Conservation (phyloP, 495 filamentous ascomycete genomes). For the Lepidopterella palustris region DNA sequence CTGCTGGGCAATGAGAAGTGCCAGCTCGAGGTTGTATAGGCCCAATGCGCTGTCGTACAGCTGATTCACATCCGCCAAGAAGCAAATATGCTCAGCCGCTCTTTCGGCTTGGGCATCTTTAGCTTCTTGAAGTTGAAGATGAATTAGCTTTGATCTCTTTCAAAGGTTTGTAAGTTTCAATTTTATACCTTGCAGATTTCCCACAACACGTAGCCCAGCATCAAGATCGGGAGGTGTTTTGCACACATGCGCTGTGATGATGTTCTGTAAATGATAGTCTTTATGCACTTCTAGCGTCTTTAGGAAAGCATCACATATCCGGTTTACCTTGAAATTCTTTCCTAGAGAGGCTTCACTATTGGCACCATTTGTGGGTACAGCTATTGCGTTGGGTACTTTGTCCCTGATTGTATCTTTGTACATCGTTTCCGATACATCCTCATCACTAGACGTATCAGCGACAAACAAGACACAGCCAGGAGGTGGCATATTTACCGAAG, state of each 20-base stretch:
- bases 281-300: slow-evolving; percentile 54
- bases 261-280: slow-evolving; percentile 74
- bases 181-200: slow-evolving; percentile 56
- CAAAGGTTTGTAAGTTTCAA: neutral
- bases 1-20: slow-evolving; percentile 86
- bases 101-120: slow-evolving; percentile 65
- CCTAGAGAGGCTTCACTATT: neutral
- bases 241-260: slow-evolving; percentile 91
- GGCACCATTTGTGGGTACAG: slow-evolving; percentile 30
- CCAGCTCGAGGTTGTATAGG: slow-evolving; percentile 83
- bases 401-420: slow-evolving; percentile 67
- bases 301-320: slow-evolving; percentile 81
- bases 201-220: slow-evolving; percentile 72
- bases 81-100: slow-evolving; percentile 93
- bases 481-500: slow-evolving; percentile 54
- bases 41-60: slow-evolving; percentile 90
- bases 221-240: slow-evolving; percentile 86
- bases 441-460: slow-evolving; percentile 53
- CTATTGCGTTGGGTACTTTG: slow-evolving; percentile 26
- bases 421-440: slow-evolving; percentile 90
- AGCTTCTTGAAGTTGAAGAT: slow-evolving; percentile 43
- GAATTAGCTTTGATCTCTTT: slow-evolving; percentile 12
- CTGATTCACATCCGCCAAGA: slow-evolving; percentile 84
- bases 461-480: neutral
- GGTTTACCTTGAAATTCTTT: slow-evolving; percentile 63